A percentile compares a stretch with the other conserved stretches of the same genome.
These are phyloP conservation scores for Paramyrothecium roridum DNA, from an alignment of 2,329 filamentous ascomycete species.

Conservation along the genomic window DNA sequence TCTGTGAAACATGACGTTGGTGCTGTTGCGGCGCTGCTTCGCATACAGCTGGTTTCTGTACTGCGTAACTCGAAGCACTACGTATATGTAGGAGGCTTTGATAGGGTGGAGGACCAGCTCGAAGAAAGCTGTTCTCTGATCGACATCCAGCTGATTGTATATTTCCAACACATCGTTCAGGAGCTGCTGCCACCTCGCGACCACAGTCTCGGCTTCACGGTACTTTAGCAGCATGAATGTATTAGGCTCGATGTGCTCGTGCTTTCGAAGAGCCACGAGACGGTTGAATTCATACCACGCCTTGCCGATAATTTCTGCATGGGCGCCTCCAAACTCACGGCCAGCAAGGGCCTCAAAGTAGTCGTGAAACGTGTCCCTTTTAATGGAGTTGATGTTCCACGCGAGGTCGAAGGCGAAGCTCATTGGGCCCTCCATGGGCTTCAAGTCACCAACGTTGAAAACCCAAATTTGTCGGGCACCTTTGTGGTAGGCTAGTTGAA, in stretches of 20 bases:
- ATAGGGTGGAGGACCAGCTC: constrained; percentile 59
- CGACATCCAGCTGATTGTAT: constrained; percentile 35
- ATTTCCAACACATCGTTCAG: constrained; percentile 38
- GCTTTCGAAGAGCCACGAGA: constrained; percentile 49
- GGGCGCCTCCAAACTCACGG: constrained; percentile 44
- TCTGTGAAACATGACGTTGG: constrained; percentile 45
- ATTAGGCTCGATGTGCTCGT: constrained; percentile 53
- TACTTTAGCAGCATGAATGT: constrained; percentile 58
- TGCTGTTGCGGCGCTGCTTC: constrained; percentile 49
- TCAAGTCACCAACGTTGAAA: constrained; percentile 63
- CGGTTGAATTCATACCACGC: constrained; percentile 50
- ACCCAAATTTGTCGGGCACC: constrained; percentile 60
- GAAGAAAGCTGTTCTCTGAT: constrained; percentile 50
- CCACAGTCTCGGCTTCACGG: constrained; percentile 51
- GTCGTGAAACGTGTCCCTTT: background rate
- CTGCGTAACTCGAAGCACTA: constrained; percentile 40
- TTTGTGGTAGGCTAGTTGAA: constrained; percentile 50
- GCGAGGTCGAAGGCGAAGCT: constrained; percentile 56
- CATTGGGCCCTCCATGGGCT: constrained; percentile 55
- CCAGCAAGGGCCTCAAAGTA: constrained; percentile 32
- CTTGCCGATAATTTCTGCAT: constrained; percentile 41
- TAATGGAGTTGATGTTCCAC: constrained; percentile 28
- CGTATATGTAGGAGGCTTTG: constrained; percentile 51
- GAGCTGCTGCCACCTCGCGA: constrained; percentile 47
- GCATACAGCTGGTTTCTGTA: constrained; percentile 50